phyloP scores from a whole-genome alignment of 192 early-diverging fungal species.

The Podila epigama region DNA sequence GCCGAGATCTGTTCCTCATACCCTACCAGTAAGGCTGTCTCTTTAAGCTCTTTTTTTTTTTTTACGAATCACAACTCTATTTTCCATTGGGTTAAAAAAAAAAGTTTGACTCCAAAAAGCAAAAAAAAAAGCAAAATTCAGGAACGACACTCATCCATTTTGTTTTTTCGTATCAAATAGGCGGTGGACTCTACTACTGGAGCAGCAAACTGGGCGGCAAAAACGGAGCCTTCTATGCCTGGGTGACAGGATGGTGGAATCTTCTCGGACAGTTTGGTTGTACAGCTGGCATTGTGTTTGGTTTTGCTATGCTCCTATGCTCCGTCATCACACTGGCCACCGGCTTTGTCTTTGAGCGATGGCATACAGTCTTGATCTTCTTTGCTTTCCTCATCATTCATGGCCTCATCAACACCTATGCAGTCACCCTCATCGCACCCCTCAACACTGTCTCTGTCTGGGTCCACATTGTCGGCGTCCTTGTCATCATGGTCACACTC shows the following conservation, averaged over 20 bases:
- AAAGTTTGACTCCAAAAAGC: background rate
- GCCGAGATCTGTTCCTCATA: slow-evolving; percentile 58
- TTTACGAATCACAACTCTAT: slow-evolving; percentile 5
- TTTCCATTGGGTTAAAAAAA: slow-evolving; percentile 31
- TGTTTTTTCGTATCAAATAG: background rate
- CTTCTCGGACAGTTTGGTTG: slow-evolving; percentile 61
- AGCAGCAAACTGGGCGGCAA: slow-evolving; percentile 45
- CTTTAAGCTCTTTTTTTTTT: slow-evolving; percentile 39
- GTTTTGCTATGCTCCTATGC: slow-evolving; percentile 29
- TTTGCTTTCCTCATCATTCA: slow-evolving; percentile 45
- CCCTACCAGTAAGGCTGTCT: slow-evolving; percentile 51
- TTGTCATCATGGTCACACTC: slow-evolving; percentile 52
- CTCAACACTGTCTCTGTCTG: slow-evolving; percentile 52
- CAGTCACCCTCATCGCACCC: slow-evolving; percentile 39
- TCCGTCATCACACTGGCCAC: slow-evolving; percentile 46
- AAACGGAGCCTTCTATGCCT: slow-evolving; percentile 48
- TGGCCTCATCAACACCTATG: slow-evolving; percentile 39
- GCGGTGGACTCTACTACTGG: slow-evolving; percentile 12
- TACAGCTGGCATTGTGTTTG: slow-evolving; percentile 42
- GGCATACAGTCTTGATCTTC: slow-evolving; percentile 52
- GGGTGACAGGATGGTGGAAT: slow-evolving; percentile 64
- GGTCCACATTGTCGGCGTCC: slow-evolving; percentile 50
- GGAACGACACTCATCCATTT: background rate
- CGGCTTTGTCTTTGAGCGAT: slow-evolving; percentile 24
- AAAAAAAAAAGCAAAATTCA: slow-evolving; percentile 2